Conservation (phyloP, 345 rosid species). For the Brassica nigra region DNA sequence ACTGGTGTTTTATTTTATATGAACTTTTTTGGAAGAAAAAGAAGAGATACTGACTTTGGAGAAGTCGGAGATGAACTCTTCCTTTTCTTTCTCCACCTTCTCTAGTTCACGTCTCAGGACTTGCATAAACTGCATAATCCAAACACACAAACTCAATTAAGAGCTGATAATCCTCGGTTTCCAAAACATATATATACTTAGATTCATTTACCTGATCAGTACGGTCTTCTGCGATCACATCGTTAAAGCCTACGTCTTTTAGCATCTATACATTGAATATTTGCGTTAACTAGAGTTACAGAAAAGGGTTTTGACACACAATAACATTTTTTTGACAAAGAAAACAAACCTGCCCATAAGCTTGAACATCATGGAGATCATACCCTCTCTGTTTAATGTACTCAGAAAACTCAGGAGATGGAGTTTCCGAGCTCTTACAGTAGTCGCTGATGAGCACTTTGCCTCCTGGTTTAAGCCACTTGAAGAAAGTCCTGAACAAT, state of each 20-base stretch:
- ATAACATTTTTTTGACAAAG: not conserved
- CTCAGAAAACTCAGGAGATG: constrained; percentile 67
- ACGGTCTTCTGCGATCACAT: constrained; percentile 81
- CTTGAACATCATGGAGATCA: constrained; percentile 86
- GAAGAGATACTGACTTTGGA: constrained; percentile 58
- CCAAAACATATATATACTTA: not conserved
- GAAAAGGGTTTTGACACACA: not conserved
- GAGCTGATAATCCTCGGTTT: not conserved
- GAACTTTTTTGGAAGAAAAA: not conserved
- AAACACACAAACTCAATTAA: not conserved
- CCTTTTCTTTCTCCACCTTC: constrained; percentile 69
- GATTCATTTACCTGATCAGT: constrained; percentile 70
- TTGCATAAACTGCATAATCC: constrained; percentile 57
- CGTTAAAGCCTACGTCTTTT: constrained; percentile 71
- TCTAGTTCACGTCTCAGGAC: constrained; percentile 72
- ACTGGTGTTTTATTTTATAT: not conserved
- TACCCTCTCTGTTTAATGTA: constrained; percentile 94
- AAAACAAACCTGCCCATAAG: constrained; percentile 73
- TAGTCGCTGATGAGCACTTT: constrained; percentile 91
- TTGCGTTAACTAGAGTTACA: not conserved
- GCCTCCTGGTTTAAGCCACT: constrained; percentile 97
- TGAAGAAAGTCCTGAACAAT: constrained; percentile 79
- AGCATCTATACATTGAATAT: constrained; percentile 61
- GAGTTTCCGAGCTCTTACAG: constrained; percentile 71
- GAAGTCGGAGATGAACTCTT: constrained; percentile 69